Evolutionary conservation across 1,139 yeast species (phyloP), one percentile per base, ranked within the genome.

Genomic region (Pichia sp.): DNA sequence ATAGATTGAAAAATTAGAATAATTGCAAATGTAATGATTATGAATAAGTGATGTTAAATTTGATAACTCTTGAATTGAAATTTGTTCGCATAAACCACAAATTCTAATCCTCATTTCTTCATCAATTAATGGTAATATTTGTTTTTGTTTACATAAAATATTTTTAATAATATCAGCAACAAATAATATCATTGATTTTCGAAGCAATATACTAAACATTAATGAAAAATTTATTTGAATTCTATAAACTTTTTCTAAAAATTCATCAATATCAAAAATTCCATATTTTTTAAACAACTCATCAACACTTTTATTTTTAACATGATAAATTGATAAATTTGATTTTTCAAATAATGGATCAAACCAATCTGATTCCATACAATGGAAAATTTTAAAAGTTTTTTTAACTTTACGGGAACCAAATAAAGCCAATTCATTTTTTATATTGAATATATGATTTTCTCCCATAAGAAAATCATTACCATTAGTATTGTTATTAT

Each of bases 101-200:
- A 49, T 29, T 16, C 29, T 40, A 9, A 43, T 11, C 41, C 47
- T 49, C 10, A 27, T 32, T n/a, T 39, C 33, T 25, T 37, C 43
- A 10, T n/a, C 27, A 4, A 40, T 24, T 12, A 7, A 7, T 3
- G 40, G 37, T 11, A 49, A 22, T 2, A 49, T 43, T 12, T 24
- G 6, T 20, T 38, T 44, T 30, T 49, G 52, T 23, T 35, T 45
- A 4, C 39, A 35, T 11, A 49, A 25, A 3, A 26, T 39, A 38
- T 47, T 49, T 29, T 49, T 49, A 6, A 38, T 3, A 9, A 37
- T 34, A 33, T 47, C 49, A 27, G 16, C 16, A 7, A 42, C 37
- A 35, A 38, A 45, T 23, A 49, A 23, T 11, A 49, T 7, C 20
- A 40, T 25, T 12, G 52, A 43, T 26, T 42, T 41, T 22, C 33